Base-by-base conservation (phyloP, 768 basidiomycete genomes). In the Terana coerulea region DNA sequence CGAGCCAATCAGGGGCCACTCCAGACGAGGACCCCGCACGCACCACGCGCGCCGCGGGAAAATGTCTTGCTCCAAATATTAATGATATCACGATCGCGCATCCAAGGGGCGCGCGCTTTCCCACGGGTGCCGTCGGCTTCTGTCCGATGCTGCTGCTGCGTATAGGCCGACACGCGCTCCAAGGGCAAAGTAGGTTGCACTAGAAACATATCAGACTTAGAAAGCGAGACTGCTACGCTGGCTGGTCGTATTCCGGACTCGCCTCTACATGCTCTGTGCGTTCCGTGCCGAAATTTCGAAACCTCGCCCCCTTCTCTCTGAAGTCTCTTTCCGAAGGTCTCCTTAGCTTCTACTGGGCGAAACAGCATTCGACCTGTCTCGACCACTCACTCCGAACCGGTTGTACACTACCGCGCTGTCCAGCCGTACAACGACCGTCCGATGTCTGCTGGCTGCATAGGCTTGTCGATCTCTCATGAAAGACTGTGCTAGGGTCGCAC, bases 391-490 rank as follows among this genome's bases (percentile, higher is more conserved):
- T 25, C 41, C 41, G 41, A 42, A 25, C 41, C 26, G 25, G 43
- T 21, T 43, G 19, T 26, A 14, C 28, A 28, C 35, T 37, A n/a
- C 17, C 41, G 11, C 39, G 21, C 39, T 28, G 17, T 28, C 19
- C 45, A 17, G 9, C 31, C 45, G 45, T 30, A 21, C 45, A 46
- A 46, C 45, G 15, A 33, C 45, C 45, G 45, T 46, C 45, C 45
- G 45, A 46, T 46, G 29, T 22, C 12, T 11, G 19, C 15, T 24
- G 24, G 24, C 5, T 29, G 28, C 45, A 34, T n/a, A n/a, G 45
- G 30, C 25, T 12, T 46, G 45, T 46, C 45, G 45, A 46, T 46
- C 45, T n/a, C 43, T n/a, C n/a, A n/a, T n/a, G n/a, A 44, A 5
- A n/a, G 28, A 7, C 17, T 39, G 37, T 22, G 17, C 17, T 22